Evolutionary conservation across 2,329 filamentous ascomycete genomes (phyloP).

Genomic region (Colletotrichum incanum): DNA sequence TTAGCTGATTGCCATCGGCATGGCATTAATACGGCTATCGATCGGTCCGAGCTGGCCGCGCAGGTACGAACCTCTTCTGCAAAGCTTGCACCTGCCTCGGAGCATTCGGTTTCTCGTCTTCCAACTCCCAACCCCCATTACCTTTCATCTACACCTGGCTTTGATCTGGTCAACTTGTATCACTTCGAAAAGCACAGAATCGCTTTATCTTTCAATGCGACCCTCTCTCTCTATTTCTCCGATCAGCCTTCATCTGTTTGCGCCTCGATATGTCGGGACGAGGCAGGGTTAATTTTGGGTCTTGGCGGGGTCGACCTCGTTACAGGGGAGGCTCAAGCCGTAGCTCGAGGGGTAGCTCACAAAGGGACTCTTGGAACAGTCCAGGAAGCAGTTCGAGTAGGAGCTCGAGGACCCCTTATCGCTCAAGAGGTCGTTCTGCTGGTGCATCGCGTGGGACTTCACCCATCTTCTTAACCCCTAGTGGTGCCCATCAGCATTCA

Average conservation of each 20-base stretch:
- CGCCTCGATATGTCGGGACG: constrained; percentile 6
- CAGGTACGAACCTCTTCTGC: background rate
- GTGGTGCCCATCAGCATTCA: background rate
- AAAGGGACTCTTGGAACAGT: background rate
- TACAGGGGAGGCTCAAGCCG: background rate
- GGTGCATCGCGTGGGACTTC: constrained; percentile 6
- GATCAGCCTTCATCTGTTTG: too few relatives aligned
- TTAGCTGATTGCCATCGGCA: background rate
- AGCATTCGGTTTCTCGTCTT: background rate
- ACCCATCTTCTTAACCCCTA: constrained; percentile 23
- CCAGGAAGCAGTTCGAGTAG: background rate
- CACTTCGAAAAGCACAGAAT: background rate
- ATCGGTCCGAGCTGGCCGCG: background rate
- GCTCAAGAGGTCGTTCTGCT: background rate
- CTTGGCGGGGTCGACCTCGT: constrained; percentile 1
- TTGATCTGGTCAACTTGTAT: background rate
- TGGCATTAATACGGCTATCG: background rate
- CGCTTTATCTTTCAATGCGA: background rate
- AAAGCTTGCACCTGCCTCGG: background rate
- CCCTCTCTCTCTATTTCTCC: too few relatives aligned
- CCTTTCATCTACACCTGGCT: background rate
- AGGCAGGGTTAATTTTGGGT: background rate
- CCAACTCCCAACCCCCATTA: background rate
- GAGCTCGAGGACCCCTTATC: background rate
- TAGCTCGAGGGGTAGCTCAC: background rate